Percentiles rank a stretch among this genome's conserved stretches.
These are phyloP conservation scores for Megacollybia marginata DNA, from an alignment of 768 basidiomycete species.

Conservation along the genomic window DNA sequence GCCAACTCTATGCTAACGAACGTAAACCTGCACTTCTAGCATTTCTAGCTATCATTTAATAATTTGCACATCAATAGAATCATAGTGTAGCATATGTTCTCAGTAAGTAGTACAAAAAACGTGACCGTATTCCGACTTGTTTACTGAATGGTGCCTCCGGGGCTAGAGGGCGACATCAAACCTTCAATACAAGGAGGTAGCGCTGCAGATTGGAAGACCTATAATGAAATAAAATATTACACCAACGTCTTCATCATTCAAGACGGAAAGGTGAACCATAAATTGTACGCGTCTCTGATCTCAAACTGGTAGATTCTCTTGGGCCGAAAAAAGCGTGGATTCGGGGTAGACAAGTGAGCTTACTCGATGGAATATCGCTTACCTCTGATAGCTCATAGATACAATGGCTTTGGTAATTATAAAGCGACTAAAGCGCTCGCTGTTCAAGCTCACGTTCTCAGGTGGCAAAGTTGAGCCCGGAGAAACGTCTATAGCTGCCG, in stretches of 20 bases:
- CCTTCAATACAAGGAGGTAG: slow-evolving; percentile 25
- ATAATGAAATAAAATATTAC: slow-evolving; percentile 38
- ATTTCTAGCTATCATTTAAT: too few species aligned
- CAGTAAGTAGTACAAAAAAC: too few species aligned
- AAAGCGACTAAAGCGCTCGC: background rate
- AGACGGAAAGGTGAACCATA: slow-evolving; percentile 33
- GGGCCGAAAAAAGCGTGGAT: slow-evolving; percentile 75
- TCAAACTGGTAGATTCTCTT: slow-evolving; percentile 45
- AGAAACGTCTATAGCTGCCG: slow-evolving; percentile 65
- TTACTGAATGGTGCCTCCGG: background rate
- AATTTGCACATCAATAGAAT: too few species aligned
- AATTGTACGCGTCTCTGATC: slow-evolving; percentile 1
- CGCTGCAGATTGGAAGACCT: slow-evolving; percentile 40
- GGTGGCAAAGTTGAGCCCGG: slow-evolving; percentile 75
- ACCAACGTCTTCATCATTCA: slow-evolving; percentile 68
- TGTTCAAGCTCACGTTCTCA: slow-evolving; percentile 8
- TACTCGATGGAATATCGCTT: background rate
- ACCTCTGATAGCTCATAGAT: slow-evolving; percentile 34
- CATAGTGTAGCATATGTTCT: too few species aligned
- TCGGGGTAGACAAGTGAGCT: slow-evolving; percentile 55
- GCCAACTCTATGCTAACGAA: too few species aligned
- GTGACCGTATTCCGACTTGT: too few species aligned
- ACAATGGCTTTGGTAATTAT: slow-evolving; percentile 70
- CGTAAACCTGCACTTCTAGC: too few species aligned
- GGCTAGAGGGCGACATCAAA: background rate